Conservation (phyloP, 768 basidiomycete genomes). For the Kwoniella shandongensis region DNA sequence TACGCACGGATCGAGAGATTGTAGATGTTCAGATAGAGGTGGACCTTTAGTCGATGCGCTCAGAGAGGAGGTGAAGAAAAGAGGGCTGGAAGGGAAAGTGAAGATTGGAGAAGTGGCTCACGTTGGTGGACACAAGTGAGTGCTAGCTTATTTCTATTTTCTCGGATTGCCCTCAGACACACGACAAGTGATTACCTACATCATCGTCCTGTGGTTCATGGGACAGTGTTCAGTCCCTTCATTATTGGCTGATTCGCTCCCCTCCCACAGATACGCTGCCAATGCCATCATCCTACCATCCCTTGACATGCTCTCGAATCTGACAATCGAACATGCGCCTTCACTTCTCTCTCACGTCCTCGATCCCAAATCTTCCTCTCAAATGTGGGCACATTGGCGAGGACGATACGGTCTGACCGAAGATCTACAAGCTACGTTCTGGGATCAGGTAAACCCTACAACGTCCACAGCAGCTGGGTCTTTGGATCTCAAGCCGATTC, state of each 20-base stretch:
- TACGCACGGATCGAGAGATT: constrained; percentile 75
- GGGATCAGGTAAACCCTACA: constrained; percentile 19
- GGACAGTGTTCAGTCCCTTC: too few species aligned
- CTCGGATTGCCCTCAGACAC: too few species aligned
- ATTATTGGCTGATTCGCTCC: not conserved
- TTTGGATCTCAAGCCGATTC: not conserved
- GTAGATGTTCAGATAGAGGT: constrained; percentile 72
- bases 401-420: constrained; percentile 69
- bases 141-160: constrained; percentile 20
- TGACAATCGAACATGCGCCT: constrained; percentile 64
- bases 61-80: constrained; percentile 59
- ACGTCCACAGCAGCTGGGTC: not conserved
- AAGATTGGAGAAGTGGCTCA: constrained; percentile 69
- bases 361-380: constrained; percentile 46
- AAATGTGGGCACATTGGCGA: constrained; percentile 63
- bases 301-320: constrained; percentile 63
- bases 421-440: constrained; percentile 58
- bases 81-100: constrained; percentile 53
- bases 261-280: constrained; percentile 49
- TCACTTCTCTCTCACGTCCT: constrained; percentile 59
- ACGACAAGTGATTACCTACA: too few species aligned
- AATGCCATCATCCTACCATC: constrained; percentile 51
- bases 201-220: too few species aligned
- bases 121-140: constrained; percentile 80
- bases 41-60: constrained; percentile 62